Percentiles rank a stretch among this genome's conserved stretches.
These are phyloP conservation scores for Flaveria sonorensis DNA, from an alignment of 129 eudicot genomes.

Conservation along the genomic window DNA sequence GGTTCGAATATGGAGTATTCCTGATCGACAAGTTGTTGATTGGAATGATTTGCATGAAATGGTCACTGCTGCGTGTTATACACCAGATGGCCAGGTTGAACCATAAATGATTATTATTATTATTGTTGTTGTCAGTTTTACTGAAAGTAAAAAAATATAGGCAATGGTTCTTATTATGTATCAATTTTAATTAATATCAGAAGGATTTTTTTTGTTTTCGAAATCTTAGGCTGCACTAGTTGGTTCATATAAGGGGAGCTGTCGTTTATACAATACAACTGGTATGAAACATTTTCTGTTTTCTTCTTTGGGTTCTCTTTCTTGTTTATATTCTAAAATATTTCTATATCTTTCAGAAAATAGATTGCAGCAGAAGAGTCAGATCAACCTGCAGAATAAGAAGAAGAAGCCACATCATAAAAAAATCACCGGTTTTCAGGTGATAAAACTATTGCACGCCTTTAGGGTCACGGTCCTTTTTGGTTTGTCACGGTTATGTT, in stretches of 20 bases:
- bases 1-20: conserved; percentile 99
- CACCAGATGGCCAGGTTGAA: conserved; percentile 99
- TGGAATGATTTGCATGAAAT: conserved; percentile 98
- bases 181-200: conserved; percentile 13
- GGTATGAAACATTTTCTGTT: conserved; percentile 42
- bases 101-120: conserved; percentile 16
- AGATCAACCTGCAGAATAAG: conserved; percentile 90
- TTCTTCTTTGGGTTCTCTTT: neutral
- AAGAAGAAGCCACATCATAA: conserved; percentile 89
- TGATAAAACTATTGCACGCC: conserved; percentile 27
- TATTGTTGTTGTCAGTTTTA: conserved; percentile 15
- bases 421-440: conserved; percentile 98
- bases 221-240: conserved; percentile 79
- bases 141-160: conserved; percentile 6
- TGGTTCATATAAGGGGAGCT: conserved; percentile 97
- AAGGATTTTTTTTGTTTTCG: conserved; percentile 33
- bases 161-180: conserved; percentile 19
- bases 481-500: neutral
- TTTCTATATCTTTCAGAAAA: conserved; percentile 54
- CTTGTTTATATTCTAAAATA: conserved; percentile 13
- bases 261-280: conserved; percentile 71
- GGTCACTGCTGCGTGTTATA: conserved; percentile 99
- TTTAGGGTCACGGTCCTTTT: conserved; percentile 12
- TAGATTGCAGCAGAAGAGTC: conserved; percentile 77
- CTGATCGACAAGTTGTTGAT: conserved; percentile 96